These are phyloP conservation scores for Fusarium chuoi DNA, from an alignment of 2,329 filamentous ascomycete genomes.

Conservation along the genomic window DNA sequence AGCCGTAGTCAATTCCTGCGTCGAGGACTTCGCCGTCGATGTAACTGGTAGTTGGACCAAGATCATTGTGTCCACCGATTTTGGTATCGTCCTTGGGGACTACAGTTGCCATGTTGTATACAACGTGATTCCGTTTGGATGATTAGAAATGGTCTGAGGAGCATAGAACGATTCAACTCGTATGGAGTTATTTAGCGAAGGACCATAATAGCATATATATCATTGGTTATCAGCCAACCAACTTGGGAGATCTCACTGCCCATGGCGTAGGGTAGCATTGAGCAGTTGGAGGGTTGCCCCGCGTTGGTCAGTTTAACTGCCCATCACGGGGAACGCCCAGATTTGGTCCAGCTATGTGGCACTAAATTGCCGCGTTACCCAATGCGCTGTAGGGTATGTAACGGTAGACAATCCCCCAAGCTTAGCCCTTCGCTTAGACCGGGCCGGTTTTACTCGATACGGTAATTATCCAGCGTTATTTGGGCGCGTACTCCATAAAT, in stretches of 20 bases:
- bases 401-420: neutral
- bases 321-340: neutral
- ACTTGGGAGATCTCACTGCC: no score
- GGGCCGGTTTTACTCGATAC: neutral
- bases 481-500: no score
- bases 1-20: neutral
- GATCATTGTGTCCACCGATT: neutral
- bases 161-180: accelerated
- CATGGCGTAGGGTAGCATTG: neutral
- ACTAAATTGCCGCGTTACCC: neutral
- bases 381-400: no score
- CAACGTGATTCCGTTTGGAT: no score
- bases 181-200: neutral
- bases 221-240: neutral
- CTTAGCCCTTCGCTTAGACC: neutral
- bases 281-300: neutral
- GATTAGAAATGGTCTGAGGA: neutral
- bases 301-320: neutral
- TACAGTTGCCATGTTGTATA: neutral
- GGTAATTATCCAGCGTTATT: neutral
- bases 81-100: neutral
- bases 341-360: neutral
- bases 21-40: neutral
- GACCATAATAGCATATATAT: no score
- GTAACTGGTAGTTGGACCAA: neutral